Evolutionary conservation across 805 yeast species (phyloP).

Genomic region (Candida gorgasii): DNA sequence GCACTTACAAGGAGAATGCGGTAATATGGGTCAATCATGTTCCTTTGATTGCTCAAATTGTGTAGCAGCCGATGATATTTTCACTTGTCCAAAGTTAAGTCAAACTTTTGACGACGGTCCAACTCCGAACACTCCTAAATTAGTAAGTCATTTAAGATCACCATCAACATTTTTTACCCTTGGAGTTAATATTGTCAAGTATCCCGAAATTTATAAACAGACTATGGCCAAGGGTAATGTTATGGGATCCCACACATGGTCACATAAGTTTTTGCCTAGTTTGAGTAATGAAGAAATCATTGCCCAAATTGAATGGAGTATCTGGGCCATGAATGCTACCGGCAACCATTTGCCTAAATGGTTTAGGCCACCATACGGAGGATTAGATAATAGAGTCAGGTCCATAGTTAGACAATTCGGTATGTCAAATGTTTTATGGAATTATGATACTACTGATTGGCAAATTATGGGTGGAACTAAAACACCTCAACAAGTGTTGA

Average conservation of each 20-base stretch:
- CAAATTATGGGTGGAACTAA: conserved; percentile 50
- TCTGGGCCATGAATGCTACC: conserved; percentile 98
- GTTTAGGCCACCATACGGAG: conserved; percentile 98
- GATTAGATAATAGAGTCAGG: conserved; percentile 84
- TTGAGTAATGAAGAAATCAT: conserved; percentile 77
- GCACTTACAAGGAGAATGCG: conserved; percentile 62
- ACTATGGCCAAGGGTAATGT: conserved; percentile 68
- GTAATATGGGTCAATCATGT: conserved; percentile 36
- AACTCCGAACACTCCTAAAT: conserved; percentile 61
- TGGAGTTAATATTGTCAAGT: conserved; percentile 76
- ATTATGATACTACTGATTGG: conserved; percentile 92
- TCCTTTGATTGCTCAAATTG: conserved; percentile 88
- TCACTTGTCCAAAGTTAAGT: conserved; percentile 69
- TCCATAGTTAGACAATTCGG: conserved; percentile 81
- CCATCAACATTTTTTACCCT: conserved; percentile 81
- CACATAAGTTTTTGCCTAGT: conserved; percentile 80
- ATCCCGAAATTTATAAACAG: conserved; percentile 68
- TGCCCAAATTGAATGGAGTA: conserved; percentile 92
- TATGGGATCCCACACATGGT: conserved; percentile 90
- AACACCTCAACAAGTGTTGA: conserved; percentile 52
- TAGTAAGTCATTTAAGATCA: conserved; percentile 52
- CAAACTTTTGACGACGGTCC: conserved; percentile 98
- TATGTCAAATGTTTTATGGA: conserved; percentile 88
- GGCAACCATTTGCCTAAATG: conserved; percentile 83
- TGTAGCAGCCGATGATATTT: conserved; percentile 71